phyloP scores from a whole-genome alignment of 108 stramenopile genomes.

The Nannochloropsis oceanica region DNA sequence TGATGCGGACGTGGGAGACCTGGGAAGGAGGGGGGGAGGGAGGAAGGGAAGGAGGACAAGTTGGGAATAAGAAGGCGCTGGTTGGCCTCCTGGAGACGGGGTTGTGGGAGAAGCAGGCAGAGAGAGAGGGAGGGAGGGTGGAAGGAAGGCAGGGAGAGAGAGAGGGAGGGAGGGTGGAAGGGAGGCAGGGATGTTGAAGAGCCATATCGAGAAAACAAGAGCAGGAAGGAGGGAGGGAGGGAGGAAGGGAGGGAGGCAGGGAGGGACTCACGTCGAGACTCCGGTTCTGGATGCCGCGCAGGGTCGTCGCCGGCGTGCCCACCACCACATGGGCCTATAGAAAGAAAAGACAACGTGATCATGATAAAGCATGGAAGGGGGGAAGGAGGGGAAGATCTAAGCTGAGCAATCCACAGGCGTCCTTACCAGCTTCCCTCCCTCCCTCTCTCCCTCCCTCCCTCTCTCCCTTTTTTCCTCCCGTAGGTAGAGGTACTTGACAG shows the following conservation, averaged over 20 bases:
- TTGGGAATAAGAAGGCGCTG: neutral
- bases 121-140: neutral
- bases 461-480: too few species aligned
- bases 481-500: too few species aligned
- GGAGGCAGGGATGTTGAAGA: neutral
- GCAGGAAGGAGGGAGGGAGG: neutral
- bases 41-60: neutral
- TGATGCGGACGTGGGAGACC: neutral
- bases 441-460: too few species aligned
- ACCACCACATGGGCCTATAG: neutral
- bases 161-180: neutral
- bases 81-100: neutral
- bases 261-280: neutral
- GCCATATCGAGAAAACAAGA: too few species aligned
- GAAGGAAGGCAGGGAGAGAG: neutral
- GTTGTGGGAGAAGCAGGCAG: neutral
- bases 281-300: neutral
- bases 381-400: too few species aligned
- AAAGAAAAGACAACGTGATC: too few species aligned
- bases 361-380: too few species aligned
- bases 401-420: too few species aligned
- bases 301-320: neutral
- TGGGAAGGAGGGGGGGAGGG: neutral
- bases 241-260: too few species aligned
- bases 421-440: too few species aligned